Base-by-base conservation (phyloP, 1,139 yeast species). In the Pichia sp. region DNA sequence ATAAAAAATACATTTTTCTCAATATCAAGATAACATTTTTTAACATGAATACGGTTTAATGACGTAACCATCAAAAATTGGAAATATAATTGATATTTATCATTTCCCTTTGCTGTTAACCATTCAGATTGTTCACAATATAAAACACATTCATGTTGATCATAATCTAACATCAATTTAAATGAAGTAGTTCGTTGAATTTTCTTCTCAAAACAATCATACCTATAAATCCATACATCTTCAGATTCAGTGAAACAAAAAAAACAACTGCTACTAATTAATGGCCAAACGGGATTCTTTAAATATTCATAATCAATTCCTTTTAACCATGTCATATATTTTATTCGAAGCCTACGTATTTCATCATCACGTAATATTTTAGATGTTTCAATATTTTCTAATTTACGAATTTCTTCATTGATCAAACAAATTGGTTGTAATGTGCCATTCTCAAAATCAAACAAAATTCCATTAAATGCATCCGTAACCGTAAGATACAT, bases 241-340 rank as follows among this genome's bases (percentile, higher is more conserved):
- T 47, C 21, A 14, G 49, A 35, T 26, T 57, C 61, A 10, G 55
- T 51, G 20, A 55, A 53, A 14, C 55, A 40, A 3, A 55, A 39
- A 39, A 57, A 47, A 7, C 43, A 37, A 3, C 53, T 38, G 6
- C 50, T 44, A 2, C 44, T 31, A 10, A 29, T 23, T 10, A 48
- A 31, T 1, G 57, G 57, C 55, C 55, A 53, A n/a, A 53, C 31
- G 1, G 54, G 50, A 1, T 39, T 21, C 15, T 27, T 33, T 2
- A 45, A 15, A 25, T 16, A 14, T 14, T 41, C 22, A n/a, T 21
- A 22, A 10, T 43, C 38, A 9, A 50, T 21, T 5, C 46, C 47
- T 18, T 46, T 38, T 4, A 53, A 28, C 60, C 62, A 57, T 5
- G 37, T 50, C 33, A 60, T 40, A n/a, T 56, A 42, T 25, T 55